Conservation (phyloP, 116 monocot genomes). For the Dioscorea cayenensis region DNA sequence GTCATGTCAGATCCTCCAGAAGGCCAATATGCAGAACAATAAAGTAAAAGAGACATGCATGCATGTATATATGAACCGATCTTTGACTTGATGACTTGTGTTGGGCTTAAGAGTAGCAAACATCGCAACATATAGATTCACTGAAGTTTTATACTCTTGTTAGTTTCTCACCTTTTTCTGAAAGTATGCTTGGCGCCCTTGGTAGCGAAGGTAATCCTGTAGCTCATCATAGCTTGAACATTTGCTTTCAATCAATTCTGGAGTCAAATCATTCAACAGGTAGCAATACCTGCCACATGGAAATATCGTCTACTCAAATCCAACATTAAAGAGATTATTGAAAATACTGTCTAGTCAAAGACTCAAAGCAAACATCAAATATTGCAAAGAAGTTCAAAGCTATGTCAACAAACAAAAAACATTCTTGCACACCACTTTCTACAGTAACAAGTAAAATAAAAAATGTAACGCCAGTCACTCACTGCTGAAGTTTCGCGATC, state of each 20-base stretch:
- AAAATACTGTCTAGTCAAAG: not conserved
- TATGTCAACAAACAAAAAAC: not conserved
- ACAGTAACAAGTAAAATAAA: not conserved
- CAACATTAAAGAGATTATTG: not conserved
- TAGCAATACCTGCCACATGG: slow-evolving; percentile 73
- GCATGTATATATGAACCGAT: too few species aligned
- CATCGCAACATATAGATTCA: too few species aligned
- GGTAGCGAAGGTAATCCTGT: slow-evolving; percentile 59
- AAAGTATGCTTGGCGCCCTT: slow-evolving; percentile 90
- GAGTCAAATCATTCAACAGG: slow-evolving; percentile 75
- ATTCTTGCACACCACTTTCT: not conserved
- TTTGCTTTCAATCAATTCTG: slow-evolving; percentile 58
- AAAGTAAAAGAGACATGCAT: too few species aligned
- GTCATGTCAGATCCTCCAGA: too few species aligned
- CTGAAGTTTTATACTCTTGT: not conserved
- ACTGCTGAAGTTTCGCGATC: slow-evolving; percentile 93
- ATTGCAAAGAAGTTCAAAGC: not conserved
- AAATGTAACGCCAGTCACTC: slow-evolving; percentile 11
- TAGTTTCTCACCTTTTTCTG: slow-evolving; percentile 61
- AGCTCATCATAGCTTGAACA: slow-evolving; percentile 66
- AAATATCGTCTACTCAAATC: not conserved
- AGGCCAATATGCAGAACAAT: too few species aligned
- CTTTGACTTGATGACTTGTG: too few species aligned
- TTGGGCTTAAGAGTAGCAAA: too few species aligned
- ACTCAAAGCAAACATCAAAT: not conserved